These are phyloP conservation scores for Boletus rufocinnamomeus DNA, from an alignment of 768 basidiomycete species.

Conservation along the genomic window DNA sequence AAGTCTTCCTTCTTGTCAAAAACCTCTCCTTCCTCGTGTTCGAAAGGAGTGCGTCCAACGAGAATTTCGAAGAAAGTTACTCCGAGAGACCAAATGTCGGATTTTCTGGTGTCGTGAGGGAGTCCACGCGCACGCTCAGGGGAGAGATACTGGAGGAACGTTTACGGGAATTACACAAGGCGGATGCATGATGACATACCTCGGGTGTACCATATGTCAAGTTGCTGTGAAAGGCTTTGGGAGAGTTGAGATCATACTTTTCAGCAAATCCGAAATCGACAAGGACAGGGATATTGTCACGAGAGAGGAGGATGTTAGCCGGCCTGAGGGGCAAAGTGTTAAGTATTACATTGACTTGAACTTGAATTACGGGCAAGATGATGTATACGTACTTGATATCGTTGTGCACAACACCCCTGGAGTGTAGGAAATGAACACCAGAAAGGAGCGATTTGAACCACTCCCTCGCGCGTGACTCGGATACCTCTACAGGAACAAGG, in stretches of 20 bases:
- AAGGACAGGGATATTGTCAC: slow-evolving; percentile 77
- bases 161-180: background rate
- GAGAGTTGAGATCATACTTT: slow-evolving; percentile 65
- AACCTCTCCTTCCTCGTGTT: slow-evolving; percentile 75
- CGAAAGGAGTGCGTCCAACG: slow-evolving; percentile 90
- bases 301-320: slow-evolving; percentile 88
- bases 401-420: slow-evolving; percentile 84
- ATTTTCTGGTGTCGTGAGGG: slow-evolving; percentile 91
- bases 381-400: slow-evolving; percentile 77
- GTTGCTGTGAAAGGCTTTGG: slow-evolving; percentile 77
- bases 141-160: slow-evolving; percentile 71
- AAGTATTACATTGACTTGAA: background rate
- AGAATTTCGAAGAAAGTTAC: slow-evolving; percentile 95
- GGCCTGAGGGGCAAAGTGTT: slow-evolving; percentile 50
- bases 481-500: slow-evolving; percentile 85
- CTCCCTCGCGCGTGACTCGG: slow-evolving; percentile 69
- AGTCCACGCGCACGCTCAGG: slow-evolving; percentile 89
- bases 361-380: background rate
- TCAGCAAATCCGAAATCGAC: slow-evolving; percentile 98
- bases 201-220: slow-evolving; percentile 91
- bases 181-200: slow-evolving; percentile 41
- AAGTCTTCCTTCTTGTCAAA: slow-evolving; percentile 79
- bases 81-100: slow-evolving; percentile 84
- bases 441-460: slow-evolving; percentile 86
- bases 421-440: slow-evolving; percentile 82